These are phyloP conservation scores for Nothopassalora personata DNA, from an alignment of 2,329 filamentous ascomycete species.

Conservation along the genomic window DNA sequence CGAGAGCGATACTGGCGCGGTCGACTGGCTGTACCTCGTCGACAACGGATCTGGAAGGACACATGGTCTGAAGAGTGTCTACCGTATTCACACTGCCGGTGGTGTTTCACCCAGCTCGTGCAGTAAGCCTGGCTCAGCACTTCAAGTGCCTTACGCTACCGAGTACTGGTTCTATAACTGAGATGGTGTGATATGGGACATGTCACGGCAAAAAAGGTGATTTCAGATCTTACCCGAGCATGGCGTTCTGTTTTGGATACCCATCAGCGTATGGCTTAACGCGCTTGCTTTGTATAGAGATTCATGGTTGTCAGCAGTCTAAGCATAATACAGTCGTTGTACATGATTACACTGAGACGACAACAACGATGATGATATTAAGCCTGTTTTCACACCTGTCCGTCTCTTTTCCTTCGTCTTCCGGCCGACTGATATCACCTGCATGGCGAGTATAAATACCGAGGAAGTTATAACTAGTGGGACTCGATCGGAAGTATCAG, in stretches of 20 bases:
- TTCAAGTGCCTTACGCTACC: constrained; percentile 43
- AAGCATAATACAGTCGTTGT: background rate
- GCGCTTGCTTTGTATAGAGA: background rate
- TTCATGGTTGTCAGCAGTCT: background rate
- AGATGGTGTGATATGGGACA: background rate
- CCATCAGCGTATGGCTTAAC: background rate
- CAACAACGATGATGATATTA: background rate
- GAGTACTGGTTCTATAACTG: constrained; percentile 44
- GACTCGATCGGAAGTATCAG: too few species aligned
- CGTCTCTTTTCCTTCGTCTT: too few species aligned
- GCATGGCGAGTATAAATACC: too few species aligned
- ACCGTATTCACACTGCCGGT: constrained; percentile 46
- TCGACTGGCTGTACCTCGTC: constrained; percentile 45
- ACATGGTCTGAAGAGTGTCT: constrained; percentile 41
- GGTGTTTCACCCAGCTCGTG: constrained; percentile 39
- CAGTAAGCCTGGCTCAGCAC: constrained; percentile 22
- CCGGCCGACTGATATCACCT: too few species aligned
- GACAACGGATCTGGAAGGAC: constrained; percentile 35
- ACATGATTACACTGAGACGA: background rate
- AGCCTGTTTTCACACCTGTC: background rate
- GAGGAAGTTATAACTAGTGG: too few species aligned
- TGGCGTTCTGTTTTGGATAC: constrained; percentile 1
- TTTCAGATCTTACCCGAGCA: background rate
- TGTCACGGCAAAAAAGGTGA: background rate
- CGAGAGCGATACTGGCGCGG: constrained; percentile 32